Base-by-base conservation (phyloP, 257 asterid genomes). In the Solanum virginianum region DNA sequence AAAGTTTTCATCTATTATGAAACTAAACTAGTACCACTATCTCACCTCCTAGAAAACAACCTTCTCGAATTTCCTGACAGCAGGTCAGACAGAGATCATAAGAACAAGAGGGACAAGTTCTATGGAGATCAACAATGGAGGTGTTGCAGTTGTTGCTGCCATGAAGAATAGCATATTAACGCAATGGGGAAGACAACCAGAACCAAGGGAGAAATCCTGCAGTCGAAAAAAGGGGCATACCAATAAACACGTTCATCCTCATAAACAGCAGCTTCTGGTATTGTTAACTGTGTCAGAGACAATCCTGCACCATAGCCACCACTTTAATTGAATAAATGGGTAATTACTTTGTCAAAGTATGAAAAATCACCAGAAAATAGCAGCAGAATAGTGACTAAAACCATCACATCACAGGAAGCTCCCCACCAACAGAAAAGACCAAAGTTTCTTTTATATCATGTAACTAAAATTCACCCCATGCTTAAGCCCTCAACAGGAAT, bases 81-180 rank as follows among this genome's bases (percentile, higher is more conserved):
- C 97, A 94, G 41, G 89, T 86, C 83, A 91, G 63, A 84, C 96
- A 94, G 66, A 94, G 92, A 90, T 94, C 97, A 57, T 90, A 94
- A 11, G 88, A 88, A 86, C 97, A 94, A 16, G 29, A 56, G 53
- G 96, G 86, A 69, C 96, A 94, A 88, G 91, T 94, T 81, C 94
- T 88, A 79, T 90, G 94, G 85, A 90, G 88, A 86, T 94, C 94
- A 29, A 88, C 91, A 69, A 94, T 91, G 29, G 96, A 91, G 74
- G 96, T 94, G 81, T 60, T 83, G 87, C 97, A 94, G 77, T 88
- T 88, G 86, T 92, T 69, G 81, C 97, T 93, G 94, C 84, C 86
- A 66, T 82, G 62, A 83, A 17, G n/a, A 24, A 68, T 68, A 84
- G 39, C 82, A 83, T 71, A 43, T 8, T 69, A 29, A 45, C 39